Conservation (phyloP, 1,284 basidiomycete species). For the Trametes versicolor region DNA sequence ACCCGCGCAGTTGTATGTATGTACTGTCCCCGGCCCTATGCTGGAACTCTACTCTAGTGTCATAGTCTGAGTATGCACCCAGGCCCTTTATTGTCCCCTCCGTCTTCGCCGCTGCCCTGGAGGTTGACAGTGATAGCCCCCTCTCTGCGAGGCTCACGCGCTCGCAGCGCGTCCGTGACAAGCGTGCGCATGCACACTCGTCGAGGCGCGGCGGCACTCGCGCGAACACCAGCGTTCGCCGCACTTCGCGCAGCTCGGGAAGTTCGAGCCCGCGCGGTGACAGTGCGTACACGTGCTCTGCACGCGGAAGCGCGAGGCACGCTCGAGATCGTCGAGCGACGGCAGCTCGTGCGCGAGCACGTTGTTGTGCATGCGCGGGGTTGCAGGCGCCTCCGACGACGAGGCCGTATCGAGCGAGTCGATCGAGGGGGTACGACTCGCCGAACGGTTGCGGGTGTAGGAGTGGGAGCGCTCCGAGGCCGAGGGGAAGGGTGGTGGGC, state of each 20-base stretch:
- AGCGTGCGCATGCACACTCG: slow-evolving; percentile 50
- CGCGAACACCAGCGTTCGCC: slow-evolving; percentile 75
- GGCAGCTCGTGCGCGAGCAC: slow-evolving; percentile 32
- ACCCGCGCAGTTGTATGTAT: slow-evolving; percentile 4
- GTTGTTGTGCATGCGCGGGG: slow-evolving; percentile 37
- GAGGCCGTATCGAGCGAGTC: slow-evolving; percentile 43
- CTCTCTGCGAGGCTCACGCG: slow-evolving; percentile 1
- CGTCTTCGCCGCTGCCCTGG: background rate
- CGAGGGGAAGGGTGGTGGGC: slow-evolving; percentile 7
- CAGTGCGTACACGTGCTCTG: slow-evolving; percentile 63
- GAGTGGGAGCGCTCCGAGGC: slow-evolving; percentile 13
- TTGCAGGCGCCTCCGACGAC: slow-evolving; percentile 40
- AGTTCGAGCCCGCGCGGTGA: slow-evolving; percentile 64
- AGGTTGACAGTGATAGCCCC: too few species aligned
- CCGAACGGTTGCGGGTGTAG: slow-evolving; percentile 25
- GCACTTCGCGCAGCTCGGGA: slow-evolving; percentile 72
- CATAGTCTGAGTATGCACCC: background rate
- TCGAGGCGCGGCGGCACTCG: slow-evolving; percentile 59
- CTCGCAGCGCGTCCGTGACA: slow-evolving; percentile 44
- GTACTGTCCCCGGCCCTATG: background rate
- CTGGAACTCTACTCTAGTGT: slow-evolving; percentile 19
- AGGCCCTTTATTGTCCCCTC: background rate
- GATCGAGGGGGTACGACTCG: slow-evolving; percentile 41
- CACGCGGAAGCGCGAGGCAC: slow-evolving; percentile 60
- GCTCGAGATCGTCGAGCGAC: slow-evolving; percentile 64